These are phyloP conservation scores for Luffa aegyptiaca DNA, from an alignment of 306 rosid genomes.

Conservation along the genomic window DNA sequence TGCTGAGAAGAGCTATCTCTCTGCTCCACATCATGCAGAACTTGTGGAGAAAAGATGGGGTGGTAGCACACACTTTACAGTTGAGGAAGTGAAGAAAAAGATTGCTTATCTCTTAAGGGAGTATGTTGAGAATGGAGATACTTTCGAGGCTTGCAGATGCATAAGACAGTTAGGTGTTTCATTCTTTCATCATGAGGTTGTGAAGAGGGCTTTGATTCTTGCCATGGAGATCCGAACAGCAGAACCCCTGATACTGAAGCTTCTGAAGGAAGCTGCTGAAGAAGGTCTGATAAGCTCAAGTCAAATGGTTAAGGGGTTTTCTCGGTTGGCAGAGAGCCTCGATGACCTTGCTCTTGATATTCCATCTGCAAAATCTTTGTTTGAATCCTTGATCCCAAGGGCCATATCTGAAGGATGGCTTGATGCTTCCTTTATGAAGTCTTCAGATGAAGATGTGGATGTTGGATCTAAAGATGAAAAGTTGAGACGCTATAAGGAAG, in stretches of 20 bases:
- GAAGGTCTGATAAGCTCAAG: conserved; percentile 94
- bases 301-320: conserved; percentile 91
- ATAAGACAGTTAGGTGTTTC: conserved; percentile 87
- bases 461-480: conserved; percentile 46
- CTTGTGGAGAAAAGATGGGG: conserved; percentile 97
- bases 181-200: conserved; percentile 97
- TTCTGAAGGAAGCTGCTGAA: conserved; percentile 88
- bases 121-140: conserved; percentile 70
- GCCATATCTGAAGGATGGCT: conserved; percentile 94
- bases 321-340: conserved; percentile 81
- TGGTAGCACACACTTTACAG: conserved; percentile 94
- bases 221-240: conserved; percentile 78
- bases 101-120: conserved; percentile 73
- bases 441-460: conserved; percentile 48
- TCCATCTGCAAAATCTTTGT: conserved; percentile 70
- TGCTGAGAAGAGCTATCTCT: conserved; percentile 91
- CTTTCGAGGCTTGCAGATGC: conserved; percentile 89
- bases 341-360: conserved; percentile 98
- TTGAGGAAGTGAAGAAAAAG: conserved; percentile 89
- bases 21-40: conserved; percentile 99
- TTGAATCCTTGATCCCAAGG: conserved; percentile 53
- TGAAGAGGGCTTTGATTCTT: conserved; percentile 77
- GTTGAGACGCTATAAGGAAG: conserved; percentile 65
- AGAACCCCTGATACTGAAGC: conserved; percentile 53
- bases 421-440: conserved; percentile 60